A percentile compares a stretch with the other conserved stretches of the same genome.
These are phyloP conservation scores for Talaromyces sp. DNA, from an alignment of 2,329 filamentous ascomycete species.

Conservation along the genomic window DNA sequence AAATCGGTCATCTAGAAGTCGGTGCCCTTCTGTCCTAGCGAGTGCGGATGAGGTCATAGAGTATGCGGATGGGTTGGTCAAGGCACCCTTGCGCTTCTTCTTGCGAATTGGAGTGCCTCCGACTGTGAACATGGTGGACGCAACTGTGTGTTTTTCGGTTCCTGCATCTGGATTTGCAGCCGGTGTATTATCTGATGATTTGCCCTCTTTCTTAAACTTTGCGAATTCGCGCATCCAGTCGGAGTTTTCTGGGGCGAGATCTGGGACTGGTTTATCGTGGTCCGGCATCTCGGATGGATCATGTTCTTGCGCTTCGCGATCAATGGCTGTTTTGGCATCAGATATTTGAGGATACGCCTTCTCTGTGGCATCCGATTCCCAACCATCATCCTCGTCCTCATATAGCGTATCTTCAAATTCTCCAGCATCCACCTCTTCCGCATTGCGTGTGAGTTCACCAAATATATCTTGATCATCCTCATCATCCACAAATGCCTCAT, in stretches of 20 bases:
- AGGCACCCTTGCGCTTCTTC: constrained; percentile 93
- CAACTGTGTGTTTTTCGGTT: constrained; percentile 39
- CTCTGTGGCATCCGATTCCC: constrained; percentile 91
- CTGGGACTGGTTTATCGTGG: constrained; percentile 38
- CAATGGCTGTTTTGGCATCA: constrained; percentile 29
- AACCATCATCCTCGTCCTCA: constrained; percentile 71
- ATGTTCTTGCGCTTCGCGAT: constrained; percentile 39
- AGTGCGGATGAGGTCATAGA: constrained; percentile 90
- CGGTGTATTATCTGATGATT: constrained; percentile 28
- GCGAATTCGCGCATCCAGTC: constrained; percentile 92
- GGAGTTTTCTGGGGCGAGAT: constrained; percentile 61
- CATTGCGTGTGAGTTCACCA: constrained; percentile 63
- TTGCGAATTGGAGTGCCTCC: constrained; percentile 64
- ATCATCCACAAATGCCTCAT: constrained; percentile 87
- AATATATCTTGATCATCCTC: constrained; percentile 82
- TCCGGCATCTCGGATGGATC: constrained; percentile 34
- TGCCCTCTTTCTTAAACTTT: constrained; percentile 81
- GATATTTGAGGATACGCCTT: constrained; percentile 57
- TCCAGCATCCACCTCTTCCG: constrained; percentile 68
- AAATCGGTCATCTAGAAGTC: constrained; percentile 82
- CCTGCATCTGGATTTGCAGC: constrained; percentile 28
- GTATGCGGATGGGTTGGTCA: constrained; percentile 82
- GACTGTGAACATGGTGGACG: constrained; percentile 52
- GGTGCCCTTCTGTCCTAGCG: constrained; percentile 80
- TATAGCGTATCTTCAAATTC: constrained; percentile 69